Evolutionary conservation across 805 yeast species (phyloP).

Genomic region (Saccharomycopsis fodiens): DNA sequence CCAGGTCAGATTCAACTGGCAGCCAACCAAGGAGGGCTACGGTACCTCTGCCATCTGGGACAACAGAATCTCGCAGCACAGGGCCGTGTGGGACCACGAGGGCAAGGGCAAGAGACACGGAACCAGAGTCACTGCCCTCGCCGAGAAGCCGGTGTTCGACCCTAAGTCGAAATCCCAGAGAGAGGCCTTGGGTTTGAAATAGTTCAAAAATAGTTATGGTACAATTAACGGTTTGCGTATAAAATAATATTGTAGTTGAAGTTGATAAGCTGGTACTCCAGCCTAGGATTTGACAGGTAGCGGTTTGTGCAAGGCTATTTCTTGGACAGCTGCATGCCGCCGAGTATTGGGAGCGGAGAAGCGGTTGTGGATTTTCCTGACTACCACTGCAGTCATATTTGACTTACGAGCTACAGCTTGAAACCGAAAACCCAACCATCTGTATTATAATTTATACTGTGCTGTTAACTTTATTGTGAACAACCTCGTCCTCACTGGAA

Average conservation of each 20-base stretch:
- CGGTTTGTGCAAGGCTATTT: not conserved
- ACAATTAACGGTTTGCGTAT: not conserved
- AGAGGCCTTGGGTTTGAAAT: conserved; percentile 37
- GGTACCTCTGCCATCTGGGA: conserved; percentile 56
- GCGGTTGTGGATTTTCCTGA: too few relatives aligned
- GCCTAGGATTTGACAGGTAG: not conserved
- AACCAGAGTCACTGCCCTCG: conserved; percentile 46
- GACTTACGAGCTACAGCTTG: not conserved
- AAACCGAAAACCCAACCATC: not conserved
- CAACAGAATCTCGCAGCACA: conserved; percentile 47
- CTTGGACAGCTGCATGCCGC: too few relatives aligned
- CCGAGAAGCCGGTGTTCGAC: conserved; percentile 46
- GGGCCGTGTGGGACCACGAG: conserved; percentile 47
- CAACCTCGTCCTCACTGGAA: not conserved
- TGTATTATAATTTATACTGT: not conserved
- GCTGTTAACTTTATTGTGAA: not conserved
- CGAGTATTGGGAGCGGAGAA: too few relatives aligned
- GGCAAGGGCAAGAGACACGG: conserved; percentile 39
- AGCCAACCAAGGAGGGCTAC: conserved; percentile 33
- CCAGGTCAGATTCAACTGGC: conserved; percentile 49
- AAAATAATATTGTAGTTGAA: not conserved
- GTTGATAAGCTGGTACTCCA: not conserved
- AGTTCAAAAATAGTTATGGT: not conserved
- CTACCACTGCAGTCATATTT: too few relatives aligned
- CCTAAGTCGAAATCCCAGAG: conserved; percentile 44